Base-by-base conservation (phyloP, 805 yeast genomes). In the Candida wancherniae region DNA sequence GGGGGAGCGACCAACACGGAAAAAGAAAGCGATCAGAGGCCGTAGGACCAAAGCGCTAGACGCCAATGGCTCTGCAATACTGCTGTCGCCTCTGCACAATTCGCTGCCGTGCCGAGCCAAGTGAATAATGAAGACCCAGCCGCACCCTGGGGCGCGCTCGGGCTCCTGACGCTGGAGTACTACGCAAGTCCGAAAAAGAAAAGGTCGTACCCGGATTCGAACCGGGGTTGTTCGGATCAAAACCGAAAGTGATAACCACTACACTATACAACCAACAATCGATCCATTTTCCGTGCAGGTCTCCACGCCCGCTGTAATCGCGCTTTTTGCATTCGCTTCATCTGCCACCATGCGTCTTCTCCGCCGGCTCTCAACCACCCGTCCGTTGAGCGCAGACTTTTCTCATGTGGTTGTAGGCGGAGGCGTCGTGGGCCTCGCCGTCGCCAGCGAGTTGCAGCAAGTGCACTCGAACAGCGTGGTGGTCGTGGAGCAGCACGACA, bases 131-230 rank as follows among this genome's bases (percentile, higher is more conserved):
- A n/a, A n/a, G n/a, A n/a, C n/a, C n/a, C n/a, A n/a, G n/a, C n/a
- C n/a, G n/a, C n/a, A n/a, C n/a, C n/a, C n/a, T n/a, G n/a, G n/a
- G n/a, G n/a, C n/a, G n/a, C n/a, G n/a, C n/a, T n/a, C n/a, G n/a
- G n/a, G n/a, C n/a, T n/a, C n/a, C n/a, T n/a, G n/a, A n/a, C n/a
- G n/a, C n/a, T n/a, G n/a, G n/a, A n/a, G n/a, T n/a, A n/a, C n/a
- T n/a, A n/a, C n/a, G n/a, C n/a, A n/a, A n/a, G n/a, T n/a, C n/a
- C n/a, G n/a, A 19, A 19, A 40, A 43, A 53, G 50, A 42, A 29
- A 21, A 76, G 83, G 81, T 75, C 84, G 73, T 73, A 72, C 83
- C 83, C 83, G 83, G 83, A 75, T 75, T 77, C 83, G 83, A 77
- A 77, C 83, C 75, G 82, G 82, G 81, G 83, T 77, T 74, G 77